phyloP scores from a whole-genome alignment of 495 filamentous ascomycete species.

The Aspergillus leporis region DNA sequence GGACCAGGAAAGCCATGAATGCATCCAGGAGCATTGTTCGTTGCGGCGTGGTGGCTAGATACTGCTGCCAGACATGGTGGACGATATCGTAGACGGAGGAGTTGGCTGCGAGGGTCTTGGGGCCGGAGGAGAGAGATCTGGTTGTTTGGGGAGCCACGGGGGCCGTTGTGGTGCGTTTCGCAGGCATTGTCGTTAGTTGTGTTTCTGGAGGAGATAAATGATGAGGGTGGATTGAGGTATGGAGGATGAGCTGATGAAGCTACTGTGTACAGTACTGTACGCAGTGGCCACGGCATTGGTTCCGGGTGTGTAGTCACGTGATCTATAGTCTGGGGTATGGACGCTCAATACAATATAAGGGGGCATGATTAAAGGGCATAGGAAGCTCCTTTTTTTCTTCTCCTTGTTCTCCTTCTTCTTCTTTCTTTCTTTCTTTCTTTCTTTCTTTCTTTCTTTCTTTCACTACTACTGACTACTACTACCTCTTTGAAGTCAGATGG shows the following conservation, averaged over 20 bases:
- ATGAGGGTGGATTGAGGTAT: slow-evolving; percentile 5
- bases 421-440: too few species aligned
- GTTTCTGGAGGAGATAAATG: slow-evolving; percentile 13
- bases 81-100: slow-evolving; percentile 55
- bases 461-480: too few species aligned
- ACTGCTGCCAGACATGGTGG: slow-evolving; percentile 66
- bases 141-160: slow-evolving; percentile 33
- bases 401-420: too few species aligned
- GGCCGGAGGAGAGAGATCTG: slow-evolving; percentile 47
- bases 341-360: not conserved
- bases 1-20: slow-evolving; percentile 88
- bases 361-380: too few species aligned
- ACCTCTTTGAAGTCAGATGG: not conserved
- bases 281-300: slow-evolving; percentile 9
- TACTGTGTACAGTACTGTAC: slow-evolving; percentile 10
- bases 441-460: too few species aligned
- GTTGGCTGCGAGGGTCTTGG: slow-evolving; percentile 40
- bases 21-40: slow-evolving; percentile 88
- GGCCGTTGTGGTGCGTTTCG: slow-evolving; percentile 50
- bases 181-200: slow-evolving; percentile 36
- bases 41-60: slow-evolving; percentile 77
- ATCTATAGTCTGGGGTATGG: not conserved
- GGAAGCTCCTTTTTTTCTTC: too few species aligned
- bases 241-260: slow-evolving; percentile 7
- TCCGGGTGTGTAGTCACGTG: slow-evolving; percentile 13